These are phyloP conservation scores for Hanseniaspora thailandica DNA, from an alignment of 805 yeast species.

Conservation along the genomic window DNA sequence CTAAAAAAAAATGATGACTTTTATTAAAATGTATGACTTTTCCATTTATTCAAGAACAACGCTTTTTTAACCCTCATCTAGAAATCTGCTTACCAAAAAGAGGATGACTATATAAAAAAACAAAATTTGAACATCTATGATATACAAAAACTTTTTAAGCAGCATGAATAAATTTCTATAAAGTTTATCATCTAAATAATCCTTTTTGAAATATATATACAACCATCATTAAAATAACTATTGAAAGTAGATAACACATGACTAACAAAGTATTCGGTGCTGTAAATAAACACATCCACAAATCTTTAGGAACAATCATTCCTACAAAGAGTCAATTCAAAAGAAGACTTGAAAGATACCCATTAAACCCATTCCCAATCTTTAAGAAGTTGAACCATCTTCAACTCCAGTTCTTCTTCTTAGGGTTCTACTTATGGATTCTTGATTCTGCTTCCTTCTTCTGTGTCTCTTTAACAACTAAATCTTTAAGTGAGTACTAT, in stretches of 20 bases:
- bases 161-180: no score
- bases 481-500: constrained; percentile 40
- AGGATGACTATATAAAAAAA: no score
- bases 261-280: background rate
- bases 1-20: background rate
- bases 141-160: background rate
- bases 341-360: constrained; percentile 29
- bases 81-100: no score
- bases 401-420: constrained; percentile 47
- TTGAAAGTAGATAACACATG: no score
- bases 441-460: constrained; percentile 67
- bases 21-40: no score
- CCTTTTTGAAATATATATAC: no score
- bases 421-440: constrained; percentile 58
- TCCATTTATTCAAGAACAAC: background rate
- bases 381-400: constrained; percentile 29
- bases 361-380: constrained; percentile 37
- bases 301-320: constrained; percentile 41
- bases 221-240: no score
- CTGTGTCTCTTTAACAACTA: constrained; percentile 44
- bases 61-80: no score
- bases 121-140: no score
- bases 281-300: constrained; percentile 27
- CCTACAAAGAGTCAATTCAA: constrained; percentile 35
- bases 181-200: no score